Evolutionary conservation across 495 filamentous ascomycete genomes (phyloP).

Genomic region (Lasiosphaeria miniovina): DNA sequence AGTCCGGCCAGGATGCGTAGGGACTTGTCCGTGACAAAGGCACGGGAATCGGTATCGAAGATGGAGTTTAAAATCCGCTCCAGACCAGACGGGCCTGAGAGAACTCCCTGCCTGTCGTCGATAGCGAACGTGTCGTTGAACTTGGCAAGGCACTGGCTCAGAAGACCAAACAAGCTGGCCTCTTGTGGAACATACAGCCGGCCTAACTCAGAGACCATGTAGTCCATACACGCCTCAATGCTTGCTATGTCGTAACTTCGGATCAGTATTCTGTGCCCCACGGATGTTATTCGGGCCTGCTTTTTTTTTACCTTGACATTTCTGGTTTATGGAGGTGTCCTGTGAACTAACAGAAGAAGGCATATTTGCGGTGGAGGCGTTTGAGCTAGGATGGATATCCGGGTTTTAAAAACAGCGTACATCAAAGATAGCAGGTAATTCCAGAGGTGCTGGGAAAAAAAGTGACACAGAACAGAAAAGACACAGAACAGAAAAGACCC

Average conservation of each 20-base stretch:
- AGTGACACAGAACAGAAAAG: not conserved
- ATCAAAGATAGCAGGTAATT: not conserved
- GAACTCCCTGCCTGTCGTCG: slow-evolving; percentile 19
- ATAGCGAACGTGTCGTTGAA: slow-evolving; percentile 24
- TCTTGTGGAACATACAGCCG: slow-evolving; percentile 23
- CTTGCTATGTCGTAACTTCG: slow-evolving; percentile 12
- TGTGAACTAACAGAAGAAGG: not conserved
- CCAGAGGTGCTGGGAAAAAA: not conserved
- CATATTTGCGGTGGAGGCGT: not conserved
- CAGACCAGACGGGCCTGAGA: slow-evolving; percentile 17
- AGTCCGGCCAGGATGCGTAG: slow-evolving; percentile 20
- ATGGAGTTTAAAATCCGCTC: slow-evolving; percentile 23
- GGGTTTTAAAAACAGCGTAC: not conserved
- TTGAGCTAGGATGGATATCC: not conserved
- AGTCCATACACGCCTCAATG: slow-evolving; percentile 22
- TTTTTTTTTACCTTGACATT: slow-evolving; percentile 14
- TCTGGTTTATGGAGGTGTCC: not conserved
- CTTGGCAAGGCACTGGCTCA: slow-evolving; percentile 17
- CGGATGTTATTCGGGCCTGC: not conserved
- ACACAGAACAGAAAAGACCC: not conserved
- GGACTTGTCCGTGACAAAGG: slow-evolving; percentile 25
- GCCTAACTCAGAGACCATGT: slow-evolving; percentile 18
- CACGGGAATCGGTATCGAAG: slow-evolving; percentile 25
- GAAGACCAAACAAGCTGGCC: slow-evolving; percentile 22
- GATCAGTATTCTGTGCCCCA: not conserved